Evolutionary conservation across 805 yeast species (phyloP).

Genomic region (Wickerhamiella hasegawae): DNA sequence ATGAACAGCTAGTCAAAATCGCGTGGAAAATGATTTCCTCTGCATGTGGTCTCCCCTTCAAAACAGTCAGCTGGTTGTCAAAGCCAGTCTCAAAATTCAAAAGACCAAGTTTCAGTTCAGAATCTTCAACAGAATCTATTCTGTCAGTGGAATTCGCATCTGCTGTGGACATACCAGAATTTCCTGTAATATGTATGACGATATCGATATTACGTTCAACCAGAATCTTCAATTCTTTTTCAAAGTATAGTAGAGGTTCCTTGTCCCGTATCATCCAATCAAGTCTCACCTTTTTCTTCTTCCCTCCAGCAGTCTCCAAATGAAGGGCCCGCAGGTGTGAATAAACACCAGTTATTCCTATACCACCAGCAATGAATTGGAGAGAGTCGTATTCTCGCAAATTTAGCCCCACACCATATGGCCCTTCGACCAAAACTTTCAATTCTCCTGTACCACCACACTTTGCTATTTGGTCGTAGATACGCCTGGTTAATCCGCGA

Average conservation of each 20-base stretch:
- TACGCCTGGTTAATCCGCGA: constrained; percentile 1
- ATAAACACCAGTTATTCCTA: constrained; percentile 51
- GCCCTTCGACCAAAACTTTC: constrained; percentile 38
- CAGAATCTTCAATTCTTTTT: constrained; percentile 1
- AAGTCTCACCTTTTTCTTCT: not conserved
- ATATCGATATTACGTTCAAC: not conserved
- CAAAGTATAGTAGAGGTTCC: constrained; percentile 1
- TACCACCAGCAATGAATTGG: constrained; percentile 55
- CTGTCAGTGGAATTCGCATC: not conserved
- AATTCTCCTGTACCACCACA: not conserved
- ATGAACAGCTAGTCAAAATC: not conserved
- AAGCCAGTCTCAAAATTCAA: not conserved
- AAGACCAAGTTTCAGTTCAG: not conserved
- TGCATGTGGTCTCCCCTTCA: not conserved
- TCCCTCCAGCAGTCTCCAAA: not conserved
- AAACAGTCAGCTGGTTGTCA: not conserved
- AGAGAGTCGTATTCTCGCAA: constrained; percentile 35
- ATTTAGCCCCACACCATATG: constrained; percentile 44
- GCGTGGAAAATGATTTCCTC: not conserved
- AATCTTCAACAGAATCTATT: not conserved
- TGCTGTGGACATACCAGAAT: not conserved
- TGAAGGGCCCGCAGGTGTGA: constrained; percentile 18
- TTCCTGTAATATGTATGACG: constrained; percentile 1
- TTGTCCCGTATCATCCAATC: constrained; percentile 3
- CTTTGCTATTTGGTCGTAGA: not conserved